Evolutionary conservation across 73 alveolate genomes (phyloP).

Genomic region (Paramecium biaurelia): DNA sequence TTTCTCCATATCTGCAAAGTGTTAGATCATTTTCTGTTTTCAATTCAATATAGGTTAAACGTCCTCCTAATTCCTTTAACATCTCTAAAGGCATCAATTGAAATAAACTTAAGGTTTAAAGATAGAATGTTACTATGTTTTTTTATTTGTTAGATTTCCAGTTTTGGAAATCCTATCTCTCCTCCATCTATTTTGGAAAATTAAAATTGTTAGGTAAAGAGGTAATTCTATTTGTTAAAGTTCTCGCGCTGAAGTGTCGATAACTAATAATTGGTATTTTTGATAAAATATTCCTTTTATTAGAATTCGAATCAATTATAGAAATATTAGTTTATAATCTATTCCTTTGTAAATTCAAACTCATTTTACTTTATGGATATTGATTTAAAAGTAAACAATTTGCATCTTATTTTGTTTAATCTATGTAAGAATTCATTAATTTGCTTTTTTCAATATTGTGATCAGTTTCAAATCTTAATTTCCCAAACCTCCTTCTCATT

Average conservation of each 20-base stretch:
- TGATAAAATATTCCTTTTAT: background rate
- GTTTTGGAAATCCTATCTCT: background rate
- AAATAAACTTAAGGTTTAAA: slow-evolving; percentile 41
- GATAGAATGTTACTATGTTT: slow-evolving; percentile 49
- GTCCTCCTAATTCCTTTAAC: slow-evolving; percentile 40
- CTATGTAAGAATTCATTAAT: background rate
- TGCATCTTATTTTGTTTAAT: background rate
- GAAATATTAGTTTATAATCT: no score
- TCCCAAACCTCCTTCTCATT: background rate
- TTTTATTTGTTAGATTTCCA: background rate
- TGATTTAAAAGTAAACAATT: background rate
- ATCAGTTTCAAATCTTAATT: background rate
- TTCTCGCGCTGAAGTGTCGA: background rate
- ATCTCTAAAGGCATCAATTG: slow-evolving; percentile 58
- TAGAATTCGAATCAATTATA: no score
- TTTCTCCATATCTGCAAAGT: slow-evolving; percentile 47
- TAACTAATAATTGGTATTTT: background rate
- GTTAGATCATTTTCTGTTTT: background rate
- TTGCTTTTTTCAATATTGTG: background rate
- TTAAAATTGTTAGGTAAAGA: background rate
- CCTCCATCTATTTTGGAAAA: slow-evolving; percentile 35
- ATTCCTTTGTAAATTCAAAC: no score
- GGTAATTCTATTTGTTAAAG: background rate
- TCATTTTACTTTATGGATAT: no score
- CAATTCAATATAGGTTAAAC: background rate